Base-by-base conservation (phyloP, 768 basidiomycete genomes). In the Strobilomyces dryophilus region DNA sequence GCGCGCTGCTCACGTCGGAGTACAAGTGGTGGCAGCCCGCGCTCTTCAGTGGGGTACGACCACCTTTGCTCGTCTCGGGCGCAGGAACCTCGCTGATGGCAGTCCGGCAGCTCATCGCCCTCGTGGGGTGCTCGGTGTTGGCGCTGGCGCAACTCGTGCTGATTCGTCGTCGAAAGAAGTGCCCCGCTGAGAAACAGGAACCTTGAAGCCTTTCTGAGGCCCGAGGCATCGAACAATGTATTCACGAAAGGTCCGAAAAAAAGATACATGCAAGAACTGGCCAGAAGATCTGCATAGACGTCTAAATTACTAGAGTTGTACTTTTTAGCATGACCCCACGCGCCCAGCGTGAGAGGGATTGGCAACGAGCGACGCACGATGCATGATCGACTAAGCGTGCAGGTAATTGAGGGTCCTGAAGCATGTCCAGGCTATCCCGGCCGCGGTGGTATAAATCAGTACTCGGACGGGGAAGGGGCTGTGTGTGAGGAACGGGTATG, bases 401-500 rank as follows among this genome's bases (percentile, higher is more conserved):
- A 87, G 58, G 17, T 65, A 61, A 61, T 92, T 92, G 47, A 92
- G 67, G 2, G 67, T 52, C 64, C 75, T 73, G 63, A 92, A 86
- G 6, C 79, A 79, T 11, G 73, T 37, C 35, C 81, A 72, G 2
- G 84, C 84, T 21, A 87, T 67, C 1, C 71, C 48, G 1, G 78
- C 75, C 1, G 80, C 76, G 7, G 69, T 75, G 32, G 64, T 61
- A 68, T 92, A 93, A 35, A 92, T 88, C 8, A 65, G 68, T 12
- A 84, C 56, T 14, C 89, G 78, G 29, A 74, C 68, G 8, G 62
- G 57, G 18, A 83, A 70, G 0, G 80, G 71, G 62, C 77, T 84
- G 17, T 83, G 59, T 0, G 83, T 88, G 53, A 93, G 73, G 72
- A 93, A 92, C 0, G 91, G 91, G 69, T 93, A 92, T 26, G 90